Evolutionary conservation across 2,329 filamentous ascomycete genomes (phyloP).

Genomic region (Trichophyton equinum): DNA sequence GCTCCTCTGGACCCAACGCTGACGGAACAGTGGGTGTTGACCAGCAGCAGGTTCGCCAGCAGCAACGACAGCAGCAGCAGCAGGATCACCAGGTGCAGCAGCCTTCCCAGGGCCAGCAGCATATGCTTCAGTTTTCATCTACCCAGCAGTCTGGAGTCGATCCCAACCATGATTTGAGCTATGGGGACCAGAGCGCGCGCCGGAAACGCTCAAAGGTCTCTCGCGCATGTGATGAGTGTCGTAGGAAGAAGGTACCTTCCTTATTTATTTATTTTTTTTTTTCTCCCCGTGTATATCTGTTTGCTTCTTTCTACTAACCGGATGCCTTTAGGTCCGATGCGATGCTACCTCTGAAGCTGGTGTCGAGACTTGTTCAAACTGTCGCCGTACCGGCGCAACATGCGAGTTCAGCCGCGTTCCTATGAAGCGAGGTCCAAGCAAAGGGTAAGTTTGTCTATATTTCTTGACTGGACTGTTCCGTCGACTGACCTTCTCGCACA

Average conservation of each 20-base stretch:
- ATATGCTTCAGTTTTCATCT: conserved; percentile 32
- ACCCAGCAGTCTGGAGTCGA: conserved; percentile 35
- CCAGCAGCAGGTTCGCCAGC: conserved; percentile 13
- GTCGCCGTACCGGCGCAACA: conserved; percentile 58
- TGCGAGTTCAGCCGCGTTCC: conserved; percentile 81
- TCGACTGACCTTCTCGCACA: too few relatives aligned
- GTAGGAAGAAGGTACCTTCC: conserved; percentile 60
- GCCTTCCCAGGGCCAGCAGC: conserved; percentile 16
- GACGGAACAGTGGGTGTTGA: conserved; percentile 28
- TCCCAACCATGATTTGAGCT: conserved; percentile 37
- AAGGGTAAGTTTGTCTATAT: conserved; percentile 47
- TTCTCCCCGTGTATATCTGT: not conserved
- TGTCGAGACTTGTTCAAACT: conserved; percentile 67
- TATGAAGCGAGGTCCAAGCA: conserved; percentile 78
- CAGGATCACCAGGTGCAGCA: conserved; percentile 5
- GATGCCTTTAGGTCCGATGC: conserved; percentile 53
- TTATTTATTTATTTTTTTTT: too few relatives aligned
- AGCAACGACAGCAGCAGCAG: conserved; percentile 8
- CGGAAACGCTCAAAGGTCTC: conserved; percentile 77
- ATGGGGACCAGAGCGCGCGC: conserved; percentile 51
- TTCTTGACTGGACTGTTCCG: conserved; percentile 9
- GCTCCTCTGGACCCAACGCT: conserved; percentile 23
- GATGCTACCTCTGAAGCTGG: conserved; percentile 65
- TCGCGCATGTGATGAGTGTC: conserved; percentile 76
- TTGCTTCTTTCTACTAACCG: conserved; percentile 7